Evolutionary conservation across 1,139 yeast genomes (phyloP).

Genomic region (Nakaseomyces uthaithaninus): DNA sequence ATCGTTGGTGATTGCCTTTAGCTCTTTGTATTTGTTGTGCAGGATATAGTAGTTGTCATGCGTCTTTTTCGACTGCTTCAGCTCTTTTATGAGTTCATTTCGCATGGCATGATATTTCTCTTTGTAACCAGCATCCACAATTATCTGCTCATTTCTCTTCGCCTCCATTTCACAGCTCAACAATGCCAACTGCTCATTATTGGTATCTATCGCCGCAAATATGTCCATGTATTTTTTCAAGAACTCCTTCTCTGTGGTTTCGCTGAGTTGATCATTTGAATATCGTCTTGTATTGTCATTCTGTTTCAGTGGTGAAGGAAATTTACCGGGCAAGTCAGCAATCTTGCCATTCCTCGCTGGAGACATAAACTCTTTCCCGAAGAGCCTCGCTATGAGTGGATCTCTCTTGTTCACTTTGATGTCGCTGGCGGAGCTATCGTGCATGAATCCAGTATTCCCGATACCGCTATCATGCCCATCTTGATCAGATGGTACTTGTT

Average conservation of each 20-base stretch:
- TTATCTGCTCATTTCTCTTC: slow-evolving; percentile 16
- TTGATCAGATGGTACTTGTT: background rate
- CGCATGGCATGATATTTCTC: slow-evolving; percentile 34
- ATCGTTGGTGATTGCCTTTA: slow-evolving; percentile 24
- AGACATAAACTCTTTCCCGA: slow-evolving; percentile 8
- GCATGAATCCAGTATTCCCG: slow-evolving; percentile 2
- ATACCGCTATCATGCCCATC: background rate
- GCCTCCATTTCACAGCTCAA: slow-evolving; percentile 19
- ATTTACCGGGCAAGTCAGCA: slow-evolving; percentile 19
- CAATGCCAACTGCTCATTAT: slow-evolving; percentile 23
- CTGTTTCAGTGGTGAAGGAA: slow-evolving; percentile 18
- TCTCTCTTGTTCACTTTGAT: slow-evolving; percentile 8
- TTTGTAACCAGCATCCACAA: slow-evolving; percentile 28
- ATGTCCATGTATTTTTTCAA: slow-evolving; percentile 20
- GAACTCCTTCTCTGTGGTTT: slow-evolving; percentile 11
- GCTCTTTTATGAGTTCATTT: slow-evolving; percentile 30
- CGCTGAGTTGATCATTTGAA: background rate
- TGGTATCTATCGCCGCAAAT: slow-evolving; percentile 22
- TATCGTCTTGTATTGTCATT: background rate
- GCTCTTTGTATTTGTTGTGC: slow-evolving; percentile 37
- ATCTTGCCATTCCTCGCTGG: slow-evolving; percentile 1
- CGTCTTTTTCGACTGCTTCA: slow-evolving; percentile 29
- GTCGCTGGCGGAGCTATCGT: background rate
- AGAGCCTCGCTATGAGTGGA: slow-evolving; percentile 19
- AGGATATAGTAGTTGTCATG: slow-evolving; percentile 37